Evolutionary conservation across 768 basidiomycete genomes (phyloP), one percentile per base, ranked within the genome.

Genomic region (Pulveroboletus sp.): DNA sequence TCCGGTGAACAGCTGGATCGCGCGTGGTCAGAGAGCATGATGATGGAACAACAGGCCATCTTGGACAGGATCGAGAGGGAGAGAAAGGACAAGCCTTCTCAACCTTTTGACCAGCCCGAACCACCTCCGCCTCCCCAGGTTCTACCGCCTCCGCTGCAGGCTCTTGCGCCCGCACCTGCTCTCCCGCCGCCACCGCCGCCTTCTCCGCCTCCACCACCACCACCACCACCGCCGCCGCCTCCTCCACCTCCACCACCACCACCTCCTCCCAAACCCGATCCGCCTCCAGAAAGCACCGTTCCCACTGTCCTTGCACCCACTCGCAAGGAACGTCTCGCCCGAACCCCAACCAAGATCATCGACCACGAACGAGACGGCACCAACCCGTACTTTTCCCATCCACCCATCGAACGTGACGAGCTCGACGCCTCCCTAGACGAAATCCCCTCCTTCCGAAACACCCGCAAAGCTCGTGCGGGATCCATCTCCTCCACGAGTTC

Each of bases 41-140:
- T 61, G 46, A 60, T 60, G 57, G 64, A 73, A 45, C 73, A 74
- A 47, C 67, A 72, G 52, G 69, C 72, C 13, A 77, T 82, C 52
- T 64, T 76, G 67, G 72, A 78, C 49, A 72, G 63, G 57, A 75
- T 78, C 52, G 69, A 81, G 65, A 66, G 65, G 61, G 67, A 70
- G 45, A 56, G 54, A 52, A 68, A 56, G 47, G 49, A 58, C 47
- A 59, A 51, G 53, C 53, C 27, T 9, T 9, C 32, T n/a, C n/a
- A 43, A 0, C 53, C 61, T 17, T 43, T 52, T 29, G 27, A 29
- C 14, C 63, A 46, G 13, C 17, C 43, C 9, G 43, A 47, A 21
- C 44, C 29, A 32, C 42, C 40, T 12, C 55, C 13, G 0, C 32
- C 11, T 6, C 53, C 32, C 8, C 11, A 34, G 17, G 45, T n/a